Evolutionary conservation across 257 asterid genomes (phyloP), one percentile per base, ranked within the genome.

Genomic region (Salvia hispanica): DNA sequence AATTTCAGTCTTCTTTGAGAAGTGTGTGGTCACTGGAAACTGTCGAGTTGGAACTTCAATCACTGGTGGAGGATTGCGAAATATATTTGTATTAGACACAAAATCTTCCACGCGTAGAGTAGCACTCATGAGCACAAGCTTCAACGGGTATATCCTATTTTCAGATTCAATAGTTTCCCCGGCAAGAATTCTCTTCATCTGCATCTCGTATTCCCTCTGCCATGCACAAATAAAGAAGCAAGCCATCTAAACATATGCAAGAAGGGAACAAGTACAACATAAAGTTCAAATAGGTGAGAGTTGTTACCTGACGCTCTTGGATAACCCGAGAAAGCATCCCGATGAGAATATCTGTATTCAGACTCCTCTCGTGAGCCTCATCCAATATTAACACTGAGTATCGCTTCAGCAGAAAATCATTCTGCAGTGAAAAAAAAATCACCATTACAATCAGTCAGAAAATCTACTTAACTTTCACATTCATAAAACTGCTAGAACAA

Each of bases 311-410:
- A 47, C 95, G 96, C 76, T 70, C 83, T 72, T 79, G 87, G 81
- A 86, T 79, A 66, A 88, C 95, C 79, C 96, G 99, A 36, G 99
- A 93, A 80, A 93, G 99, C 99, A 93, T 90, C 73, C 97, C 97
- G n/a, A 90, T 79, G 71, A 93, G 99, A 76, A 93, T 88, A 79
- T 93, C 99, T 9, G 99, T 93, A 80, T 93, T 90, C 82, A 93
- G 80, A 82, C 99, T 93, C 78, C 99, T 86, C 82, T 93, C 97
- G 14, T 93, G 97, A 67, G 95, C 99, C 85, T 90, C 99, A 77
- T 93, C 99, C 94, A 90, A 79, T 64, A 93, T 93, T 67, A 93
- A 59, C 71, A 88, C 77, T 0, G 99, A 90, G 83, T 93, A 93
- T 72, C 88, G 92, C 72, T 79, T 90, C 76, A 93, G 77, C 55